Base-by-base conservation (phyloP, 2,329 filamentous ascomycete species). In the Magnaporthiopsis incrustans region DNA sequence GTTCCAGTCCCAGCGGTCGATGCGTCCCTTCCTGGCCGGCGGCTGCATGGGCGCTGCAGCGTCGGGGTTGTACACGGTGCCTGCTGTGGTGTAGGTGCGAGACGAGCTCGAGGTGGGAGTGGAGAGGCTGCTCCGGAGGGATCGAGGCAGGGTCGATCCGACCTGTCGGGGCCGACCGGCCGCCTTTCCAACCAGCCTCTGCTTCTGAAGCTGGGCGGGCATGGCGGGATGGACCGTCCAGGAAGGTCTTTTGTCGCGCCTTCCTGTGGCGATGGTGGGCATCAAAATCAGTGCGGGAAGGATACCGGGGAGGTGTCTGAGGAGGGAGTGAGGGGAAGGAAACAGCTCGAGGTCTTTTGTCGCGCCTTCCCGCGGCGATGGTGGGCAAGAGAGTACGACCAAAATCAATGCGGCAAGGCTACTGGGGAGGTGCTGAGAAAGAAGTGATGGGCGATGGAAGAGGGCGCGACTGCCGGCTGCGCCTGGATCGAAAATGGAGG, bases 31-130 rank as follows among this genome's bases (percentile, higher is more conserved):
- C 56, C 61, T 63, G 25, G 26, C 26, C 10, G 61, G 61, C 11
- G 22, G 32, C 26, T 63, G 32, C 26, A 63, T 44, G 14, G 56
- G 56, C 15, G 56, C 26, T 8, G 30, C n/a, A 8, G 57, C n/a
- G 14, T 58, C 14, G 15, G 61, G 61, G 4, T 59, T 59, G 56
- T 59, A 63, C 12, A 59, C 14, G 3, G 61, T 63, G 32, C 61
- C 61, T 25, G 56, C 61, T 15, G 56, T 63, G 32, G 61, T 63
- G 57, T 57, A 62, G 38, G 50, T 62, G 27, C 27, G 57, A 10
- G 25, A 25, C 25, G 25, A 3, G 27, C 6, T 26, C 25, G 57
- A 14, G 30, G 11, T 30, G 18, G 25, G n/a, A 7, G 26, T 53
- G 22, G 22, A 50, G 44, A 50, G 44, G 18, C 7, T 53, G 22